Conservation (phyloP, 2,329 filamentous ascomycete genomes). For the Paramyrothecium sp. region DNA sequence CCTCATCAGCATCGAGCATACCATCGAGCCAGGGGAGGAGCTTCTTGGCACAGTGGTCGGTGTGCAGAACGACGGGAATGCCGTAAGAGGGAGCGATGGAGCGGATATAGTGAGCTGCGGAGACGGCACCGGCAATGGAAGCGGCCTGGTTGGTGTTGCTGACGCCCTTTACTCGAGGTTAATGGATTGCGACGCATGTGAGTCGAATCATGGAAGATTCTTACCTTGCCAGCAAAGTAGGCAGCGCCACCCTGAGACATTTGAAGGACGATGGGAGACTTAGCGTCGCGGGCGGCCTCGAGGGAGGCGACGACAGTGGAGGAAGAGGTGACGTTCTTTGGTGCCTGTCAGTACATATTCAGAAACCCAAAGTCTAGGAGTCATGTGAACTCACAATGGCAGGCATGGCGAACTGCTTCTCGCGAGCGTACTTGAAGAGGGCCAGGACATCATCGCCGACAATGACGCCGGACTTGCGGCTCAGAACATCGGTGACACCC, state of each 20-base stretch:
- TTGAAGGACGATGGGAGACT: slow-evolving; percentile 91
- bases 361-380: slow-evolving; percentile 11
- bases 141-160: slow-evolving; percentile 79
- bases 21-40: slow-evolving; percentile 96
- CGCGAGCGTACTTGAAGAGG: slow-evolving; percentile 87
- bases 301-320: slow-evolving; percentile 76
- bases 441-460: slow-evolving; percentile 52
- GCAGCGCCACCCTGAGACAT: slow-evolving; percentile 90
- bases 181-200: neutral
- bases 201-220: slow-evolving; percentile 6
- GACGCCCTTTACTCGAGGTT: slow-evolving; percentile 56
- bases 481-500: slow-evolving; percentile 41
- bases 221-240: slow-evolving; percentile 85
- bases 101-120: slow-evolving; percentile 91
- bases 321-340: slow-evolving; percentile 85
- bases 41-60: slow-evolving; percentile 99
- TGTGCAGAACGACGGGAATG: slow-evolving; percentile 90
- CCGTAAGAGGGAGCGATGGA: slow-evolving; percentile 83
- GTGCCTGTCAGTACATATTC: neutral
- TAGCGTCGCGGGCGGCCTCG: slow-evolving; percentile 90
- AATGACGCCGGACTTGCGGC: slow-evolving; percentile 53
- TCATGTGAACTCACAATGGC: slow-evolving; percentile 58
- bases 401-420: slow-evolving; percentile 85
- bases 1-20: slow-evolving; percentile 92
- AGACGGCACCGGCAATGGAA: slow-evolving; percentile 83